Evolutionary conservation across 495 filamentous ascomycete genomes (phyloP).

Genomic region (Penicillium crystallinum): DNA sequence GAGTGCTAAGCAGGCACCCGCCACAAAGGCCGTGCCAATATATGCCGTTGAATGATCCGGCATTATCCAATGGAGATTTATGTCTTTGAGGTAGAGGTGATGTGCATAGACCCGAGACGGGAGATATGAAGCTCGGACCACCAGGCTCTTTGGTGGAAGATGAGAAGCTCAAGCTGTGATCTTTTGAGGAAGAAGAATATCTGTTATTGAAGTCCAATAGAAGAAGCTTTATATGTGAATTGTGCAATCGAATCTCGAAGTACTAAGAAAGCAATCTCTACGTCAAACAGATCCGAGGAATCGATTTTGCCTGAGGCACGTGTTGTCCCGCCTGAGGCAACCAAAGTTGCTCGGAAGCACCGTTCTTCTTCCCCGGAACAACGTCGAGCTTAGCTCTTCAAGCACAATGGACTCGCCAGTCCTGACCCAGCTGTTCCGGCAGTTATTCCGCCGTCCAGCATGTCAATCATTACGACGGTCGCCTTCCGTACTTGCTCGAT

Average conservation of each 20-base stretch:
- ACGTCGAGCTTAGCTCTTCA: conserved; percentile 4
- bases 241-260: too few species aligned
- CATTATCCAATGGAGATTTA: conserved; percentile 11
- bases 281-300: background rate
- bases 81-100: conserved; percentile 3
- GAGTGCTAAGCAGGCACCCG: conserved; percentile 66
- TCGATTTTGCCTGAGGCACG: conserved; percentile 15
- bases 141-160: background rate
- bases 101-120: background rate
- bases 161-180: background rate
- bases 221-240: background rate
- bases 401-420: conserved; percentile 75
- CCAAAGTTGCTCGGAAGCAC: background rate
- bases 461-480: conserved; percentile 54
- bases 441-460: conserved; percentile 66
- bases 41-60: conserved; percentile 35
- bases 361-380: conserved; percentile 4
- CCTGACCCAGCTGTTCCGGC: conserved; percentile 72
- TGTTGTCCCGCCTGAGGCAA: conserved; percentile 6
- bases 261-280: background rate
- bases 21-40: conserved; percentile 64
- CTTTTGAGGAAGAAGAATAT: background rate
- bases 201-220: background rate
- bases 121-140: conserved; percentile 3
- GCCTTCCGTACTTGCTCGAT: conserved; percentile 22